Evolutionary conservation across 495 filamentous ascomycete genomes (phyloP).

Genomic region (Neurospora sp.): DNA sequence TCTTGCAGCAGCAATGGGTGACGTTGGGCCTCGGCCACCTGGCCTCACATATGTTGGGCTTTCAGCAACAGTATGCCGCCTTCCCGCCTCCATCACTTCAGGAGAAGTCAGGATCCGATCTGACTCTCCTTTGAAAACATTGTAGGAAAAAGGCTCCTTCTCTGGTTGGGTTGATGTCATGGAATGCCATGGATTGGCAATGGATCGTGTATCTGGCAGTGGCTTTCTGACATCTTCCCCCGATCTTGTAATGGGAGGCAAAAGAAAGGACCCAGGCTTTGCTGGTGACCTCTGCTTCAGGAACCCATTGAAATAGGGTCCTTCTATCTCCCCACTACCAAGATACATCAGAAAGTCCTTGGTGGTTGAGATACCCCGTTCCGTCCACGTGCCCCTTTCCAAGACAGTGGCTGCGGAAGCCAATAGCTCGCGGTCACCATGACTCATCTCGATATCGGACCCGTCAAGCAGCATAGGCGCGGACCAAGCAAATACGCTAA

Average conservation of each 20-base stretch:
- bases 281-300: constrained; percentile 31
- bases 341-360: constrained; percentile 35
- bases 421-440: constrained; percentile 28
- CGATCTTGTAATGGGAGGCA: constrained; percentile 21
- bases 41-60: constrained; percentile 32
- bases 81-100: constrained; percentile 22
- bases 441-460: constrained; percentile 21
- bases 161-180: constrained; percentile 9
- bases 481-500: constrained; percentile 32
- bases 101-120: constrained; percentile 22
- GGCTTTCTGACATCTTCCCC: constrained; percentile 29
- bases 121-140: constrained; percentile 23
- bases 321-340: constrained; percentile 33
- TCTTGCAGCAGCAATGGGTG: constrained; percentile 39
- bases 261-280: constrained; percentile 16
- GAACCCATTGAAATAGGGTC: constrained; percentile 33
- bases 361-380: constrained; percentile 30
- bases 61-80: constrained; percentile 39
- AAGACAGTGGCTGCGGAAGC: constrained; percentile 20
- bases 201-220: constrained; percentile 31
- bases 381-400: constrained; percentile 31
- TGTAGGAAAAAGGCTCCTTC: constrained; percentile 13
- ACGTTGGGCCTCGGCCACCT: constrained; percentile 26
- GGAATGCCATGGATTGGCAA: constrained; percentile 28
- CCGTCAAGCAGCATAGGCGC: constrained; percentile 34